Conservation (phyloP, 257 asterid genomes). For the Solanum okadae region DNA sequence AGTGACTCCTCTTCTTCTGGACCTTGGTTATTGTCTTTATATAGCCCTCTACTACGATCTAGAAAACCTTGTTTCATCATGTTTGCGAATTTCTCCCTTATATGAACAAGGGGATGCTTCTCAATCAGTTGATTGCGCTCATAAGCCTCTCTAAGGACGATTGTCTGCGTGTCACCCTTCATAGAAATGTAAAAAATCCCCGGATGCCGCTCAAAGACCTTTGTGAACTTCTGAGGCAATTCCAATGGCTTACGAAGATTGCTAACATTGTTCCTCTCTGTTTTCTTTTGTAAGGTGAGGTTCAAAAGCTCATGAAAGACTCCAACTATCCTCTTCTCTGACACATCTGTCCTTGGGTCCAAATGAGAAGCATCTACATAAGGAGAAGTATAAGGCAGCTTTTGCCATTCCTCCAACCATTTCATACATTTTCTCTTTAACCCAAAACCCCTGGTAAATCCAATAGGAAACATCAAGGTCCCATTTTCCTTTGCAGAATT, state of each 20-base stretch:
- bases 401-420: constrained; percentile 94
- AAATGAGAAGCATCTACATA: constrained; percentile 51
- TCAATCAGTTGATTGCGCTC: constrained; percentile 50
- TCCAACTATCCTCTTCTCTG: constrained; percentile 86
- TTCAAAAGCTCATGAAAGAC: constrained; percentile 88
- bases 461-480: constrained; percentile 53
- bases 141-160: constrained; percentile 81
- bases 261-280: constrained; percentile 67
- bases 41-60: constrained; percentile 62
- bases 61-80: constrained; percentile 69
- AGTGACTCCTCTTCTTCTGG: constrained; percentile 15
- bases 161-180: constrained; percentile 68
- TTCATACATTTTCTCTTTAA: constrained; percentile 75
- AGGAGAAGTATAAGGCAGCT: constrained; percentile 76
- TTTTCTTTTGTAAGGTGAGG: constrained; percentile 50
- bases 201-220: constrained; percentile 82
- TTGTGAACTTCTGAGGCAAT: constrained; percentile 85
- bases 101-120: constrained; percentile 57
- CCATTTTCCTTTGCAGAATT: constrained; percentile 12
- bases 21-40: constrained; percentile 20
- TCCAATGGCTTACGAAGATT: constrained; percentile 65
- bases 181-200: constrained; percentile 74
- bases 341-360: constrained; percentile 80
- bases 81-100: constrained; percentile 43
- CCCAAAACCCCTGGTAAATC: constrained; percentile 84